Percentiles rank a stretch among this genome's conserved stretches.
Conservation (phyloP, 164 flowering plant species). For the Sextonia rubra region DNA sequence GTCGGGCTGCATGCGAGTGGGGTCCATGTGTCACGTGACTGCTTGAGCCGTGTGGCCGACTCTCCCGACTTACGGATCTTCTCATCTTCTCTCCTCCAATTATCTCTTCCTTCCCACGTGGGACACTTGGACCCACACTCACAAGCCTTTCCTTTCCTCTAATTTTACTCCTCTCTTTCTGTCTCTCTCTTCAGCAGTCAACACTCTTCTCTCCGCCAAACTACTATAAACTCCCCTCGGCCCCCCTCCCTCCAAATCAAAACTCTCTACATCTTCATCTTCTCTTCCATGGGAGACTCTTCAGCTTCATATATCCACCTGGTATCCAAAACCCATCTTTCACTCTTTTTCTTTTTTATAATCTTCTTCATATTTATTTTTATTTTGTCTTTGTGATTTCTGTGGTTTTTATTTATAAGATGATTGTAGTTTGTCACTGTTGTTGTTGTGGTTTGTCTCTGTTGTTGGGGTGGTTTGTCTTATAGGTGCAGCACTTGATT, state of each 20-base stretch:
- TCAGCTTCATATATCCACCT: conserved; percentile 11
- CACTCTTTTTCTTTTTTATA: background rate
- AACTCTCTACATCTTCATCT: background rate
- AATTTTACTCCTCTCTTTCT: background rate
- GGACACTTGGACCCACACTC: conserved; percentile 33
- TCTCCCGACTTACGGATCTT: conserved; percentile 15
- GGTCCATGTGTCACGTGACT: conserved; percentile 38
- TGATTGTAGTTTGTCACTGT: background rate
- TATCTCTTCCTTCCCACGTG: conserved; percentile 50
- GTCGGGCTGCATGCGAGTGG: background rate
- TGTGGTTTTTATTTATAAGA: background rate
- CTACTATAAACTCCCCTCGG: too few species aligned
- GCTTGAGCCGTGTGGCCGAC: conserved; percentile 9
- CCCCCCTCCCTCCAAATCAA: background rate
- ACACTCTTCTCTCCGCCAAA: too few species aligned
- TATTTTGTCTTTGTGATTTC: background rate
- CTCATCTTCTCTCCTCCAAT: conserved; percentile 60
- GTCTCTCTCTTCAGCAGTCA: background rate
- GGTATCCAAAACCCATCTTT: background rate
- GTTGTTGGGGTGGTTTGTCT: background rate
- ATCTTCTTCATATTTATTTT: background rate
- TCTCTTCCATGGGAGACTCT: conserved; percentile 6
- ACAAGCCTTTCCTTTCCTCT: background rate
- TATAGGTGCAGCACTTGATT: conserved; percentile 80
- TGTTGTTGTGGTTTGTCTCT: background rate